Evolutionary conservation across 352 stramenopile species (phyloP), one percentile per base, ranked within the genome.

Genomic region (Aphanomyces cochlioides): DNA sequence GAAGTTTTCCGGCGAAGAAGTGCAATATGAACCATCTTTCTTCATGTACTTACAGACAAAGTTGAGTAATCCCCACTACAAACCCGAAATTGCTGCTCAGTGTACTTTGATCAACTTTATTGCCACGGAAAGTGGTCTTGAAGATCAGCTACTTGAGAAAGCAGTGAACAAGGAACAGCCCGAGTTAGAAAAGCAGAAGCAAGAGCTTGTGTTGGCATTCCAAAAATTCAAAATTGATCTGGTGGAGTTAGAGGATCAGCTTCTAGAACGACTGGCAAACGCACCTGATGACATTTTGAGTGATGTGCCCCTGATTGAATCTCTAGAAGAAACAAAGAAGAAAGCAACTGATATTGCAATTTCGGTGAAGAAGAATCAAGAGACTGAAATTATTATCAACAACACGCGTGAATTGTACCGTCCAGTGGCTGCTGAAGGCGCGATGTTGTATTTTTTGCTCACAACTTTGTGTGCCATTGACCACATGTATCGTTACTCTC

Each of bases 61-160:
- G 76, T 78, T 98, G 28, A 97, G 87, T 65, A 99, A 99, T 74
- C 96, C 96, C 19, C 96, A 99, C 75, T 99, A 98, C 83, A 98
- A 98, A 69, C 96, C 96, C n/a, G 96, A 99, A 75, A 98, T 98
- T 50, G 90, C 93, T 0, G 96, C 96, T 5, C 95, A 98, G 74
- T 96, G 89, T 61, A 98, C 96, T 38, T 72, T 99, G n/a, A 98
- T 99, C 75, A 99, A 99, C 79, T 99, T 98, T 67, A 98, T 98
- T 75, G 96, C 95, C 15, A 98, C 96, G 0, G 96, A 98, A 75
- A 95, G 85, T 56, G 96, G 96, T 12, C 73, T 99, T 0, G 93
- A 99, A 77, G 96, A 99, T 70, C 96, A 99, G 72, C 78, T 99
- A 21, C 74, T 99, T 13, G 95, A 97, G 28, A 98, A 98, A 73